A percentile compares a stretch with the other conserved stretches of the same genome.
Conservation (phyloP, 768 basidiomycete genomes). For the Auriscalpium vulgare region DNA sequence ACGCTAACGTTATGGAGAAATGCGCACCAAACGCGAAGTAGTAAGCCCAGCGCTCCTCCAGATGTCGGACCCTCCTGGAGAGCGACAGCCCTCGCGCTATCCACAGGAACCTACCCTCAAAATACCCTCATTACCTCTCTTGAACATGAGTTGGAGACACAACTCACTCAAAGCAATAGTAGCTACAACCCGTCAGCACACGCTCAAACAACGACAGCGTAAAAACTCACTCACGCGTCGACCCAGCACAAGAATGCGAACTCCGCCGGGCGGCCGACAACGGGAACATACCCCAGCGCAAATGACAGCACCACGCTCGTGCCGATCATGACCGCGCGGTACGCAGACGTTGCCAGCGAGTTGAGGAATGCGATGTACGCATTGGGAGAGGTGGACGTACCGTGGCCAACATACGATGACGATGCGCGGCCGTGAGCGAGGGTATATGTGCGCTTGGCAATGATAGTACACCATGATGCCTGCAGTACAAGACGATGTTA, state of each 20-base stretch:
- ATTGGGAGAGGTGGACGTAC: slow-evolving; percentile 38
- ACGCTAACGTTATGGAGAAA: background rate
- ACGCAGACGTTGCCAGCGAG: slow-evolving; percentile 72
- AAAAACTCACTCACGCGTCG: slow-evolving; percentile 60
- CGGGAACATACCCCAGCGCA: slow-evolving; percentile 54
- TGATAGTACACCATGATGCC: slow-evolving; percentile 70
- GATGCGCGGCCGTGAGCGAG: slow-evolving; percentile 50
- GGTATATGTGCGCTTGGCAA: slow-evolving; percentile 67
- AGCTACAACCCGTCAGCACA: slow-evolving; percentile 34
- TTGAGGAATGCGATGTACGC: slow-evolving; percentile 67
- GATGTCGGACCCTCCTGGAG: slow-evolving; percentile 56
- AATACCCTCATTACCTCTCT: slow-evolving; percentile 9
- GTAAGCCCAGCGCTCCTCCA: slow-evolving; percentile 89
- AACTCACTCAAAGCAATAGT: slow-evolving; percentile 84
- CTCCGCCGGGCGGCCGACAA: slow-evolving; percentile 48
- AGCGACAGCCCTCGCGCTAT: slow-evolving; percentile 65
- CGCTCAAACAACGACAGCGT: background rate
- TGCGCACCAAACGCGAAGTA: slow-evolving; percentile 71
- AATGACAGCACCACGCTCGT: slow-evolving; percentile 69
- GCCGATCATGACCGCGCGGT: slow-evolving; percentile 73
- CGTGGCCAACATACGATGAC: slow-evolving; percentile 31
- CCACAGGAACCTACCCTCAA: slow-evolving; percentile 58
- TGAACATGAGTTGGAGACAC: background rate
- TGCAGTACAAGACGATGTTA: slow-evolving; percentile 23
- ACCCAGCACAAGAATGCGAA: slow-evolving; percentile 82